Evolutionary conservation across 2,329 filamentous ascomycete genomes (phyloP).

Genomic region (Aspergillus japonicus): DNA sequence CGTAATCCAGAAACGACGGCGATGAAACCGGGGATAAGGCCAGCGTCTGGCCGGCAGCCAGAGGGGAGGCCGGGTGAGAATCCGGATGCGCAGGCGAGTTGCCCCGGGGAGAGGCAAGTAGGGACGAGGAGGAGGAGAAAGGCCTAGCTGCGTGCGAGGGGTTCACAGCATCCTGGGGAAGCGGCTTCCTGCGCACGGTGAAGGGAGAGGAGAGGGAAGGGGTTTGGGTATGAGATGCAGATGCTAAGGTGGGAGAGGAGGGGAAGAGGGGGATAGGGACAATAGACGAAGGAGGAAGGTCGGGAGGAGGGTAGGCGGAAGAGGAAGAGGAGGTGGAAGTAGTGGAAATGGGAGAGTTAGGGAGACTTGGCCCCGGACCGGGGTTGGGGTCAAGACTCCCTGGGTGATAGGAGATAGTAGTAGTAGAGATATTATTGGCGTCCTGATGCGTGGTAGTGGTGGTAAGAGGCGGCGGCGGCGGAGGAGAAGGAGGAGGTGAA

Average conservation of each 20-base stretch:
- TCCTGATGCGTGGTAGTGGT: background rate
- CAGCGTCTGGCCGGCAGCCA: slow-evolving; percentile 3
- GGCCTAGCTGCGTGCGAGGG: slow-evolving; percentile 18
- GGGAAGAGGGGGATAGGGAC: slow-evolving; percentile 29
- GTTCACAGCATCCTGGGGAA: slow-evolving; percentile 50
- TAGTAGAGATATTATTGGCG: background rate
- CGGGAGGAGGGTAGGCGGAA: slow-evolving; percentile 17
- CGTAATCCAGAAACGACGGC: slow-evolving; percentile 18
- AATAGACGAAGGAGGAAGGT: slow-evolving; percentile 6
- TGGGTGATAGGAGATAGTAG: slow-evolving; percentile 19
- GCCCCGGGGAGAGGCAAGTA: slow-evolving; percentile 26
- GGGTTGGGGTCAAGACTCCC: slow-evolving; percentile 16
- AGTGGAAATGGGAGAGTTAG: slow-evolving; percentile 14
- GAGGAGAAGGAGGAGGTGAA: background rate
- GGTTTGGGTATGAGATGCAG: background rate
- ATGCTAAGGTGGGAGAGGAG: slow-evolving; percentile 39
- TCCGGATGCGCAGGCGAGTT: slow-evolving; percentile 20
- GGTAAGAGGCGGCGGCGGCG: no score
- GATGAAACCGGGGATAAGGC: slow-evolving; percentile 23
- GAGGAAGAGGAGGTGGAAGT: slow-evolving; percentile 12
- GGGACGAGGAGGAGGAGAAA: slow-evolving; percentile 22
- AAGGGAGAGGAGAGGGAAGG: slow-evolving; percentile 43
- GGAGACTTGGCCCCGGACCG: slow-evolving; percentile 16
- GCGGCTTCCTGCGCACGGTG: slow-evolving; percentile 54
- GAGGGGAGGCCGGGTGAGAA: slow-evolving; percentile 11